Percentiles rank a stretch among this genome's conserved stretches.
Conservation (phyloP, 192 early-diverging fungal genomes). For the Linnemannia schmuckeri region DNA sequence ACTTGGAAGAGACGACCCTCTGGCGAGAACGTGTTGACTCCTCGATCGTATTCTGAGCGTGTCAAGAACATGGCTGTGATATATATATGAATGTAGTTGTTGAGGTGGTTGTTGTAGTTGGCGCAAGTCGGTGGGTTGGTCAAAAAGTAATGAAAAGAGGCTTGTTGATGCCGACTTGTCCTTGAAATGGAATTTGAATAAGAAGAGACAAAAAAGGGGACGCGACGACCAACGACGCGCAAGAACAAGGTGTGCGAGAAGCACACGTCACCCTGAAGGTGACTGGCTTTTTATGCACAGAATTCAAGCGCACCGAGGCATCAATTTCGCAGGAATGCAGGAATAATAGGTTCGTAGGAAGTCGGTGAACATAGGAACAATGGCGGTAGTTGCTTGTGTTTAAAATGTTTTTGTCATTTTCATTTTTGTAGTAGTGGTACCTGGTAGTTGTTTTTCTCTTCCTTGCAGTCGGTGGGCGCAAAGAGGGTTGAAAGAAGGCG, state of each 20-base stretch:
- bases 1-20: conserved; percentile 99
- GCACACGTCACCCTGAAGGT: neutral
- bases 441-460: neutral
- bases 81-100: neutral
- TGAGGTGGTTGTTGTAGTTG: neutral
- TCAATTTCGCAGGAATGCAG: neutral
- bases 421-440: neutral
- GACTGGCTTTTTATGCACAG: neutral
- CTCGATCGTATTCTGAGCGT: conserved; percentile 98
- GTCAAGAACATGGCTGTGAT: conserved; percentile 71
- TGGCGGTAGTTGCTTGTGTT: neutral
- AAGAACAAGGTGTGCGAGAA: neutral
- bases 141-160: conserved; percentile 2
- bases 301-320: neutral
- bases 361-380: neutral
- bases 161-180: neutral
- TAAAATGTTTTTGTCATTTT: neutral
- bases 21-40: conserved; percentile 99
- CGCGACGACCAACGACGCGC: conserved; percentile 8
- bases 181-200: neutral
- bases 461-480: neutral
- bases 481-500: neutral
- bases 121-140: neutral
- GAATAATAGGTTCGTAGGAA: neutral
- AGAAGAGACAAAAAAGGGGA: neutral